Percentiles rank a stretch among this genome's conserved stretches.
Evolutionary conservation across 371 early-diverging fungal species (phyloP).

Genomic region (Mucor velutinosus): DNA sequence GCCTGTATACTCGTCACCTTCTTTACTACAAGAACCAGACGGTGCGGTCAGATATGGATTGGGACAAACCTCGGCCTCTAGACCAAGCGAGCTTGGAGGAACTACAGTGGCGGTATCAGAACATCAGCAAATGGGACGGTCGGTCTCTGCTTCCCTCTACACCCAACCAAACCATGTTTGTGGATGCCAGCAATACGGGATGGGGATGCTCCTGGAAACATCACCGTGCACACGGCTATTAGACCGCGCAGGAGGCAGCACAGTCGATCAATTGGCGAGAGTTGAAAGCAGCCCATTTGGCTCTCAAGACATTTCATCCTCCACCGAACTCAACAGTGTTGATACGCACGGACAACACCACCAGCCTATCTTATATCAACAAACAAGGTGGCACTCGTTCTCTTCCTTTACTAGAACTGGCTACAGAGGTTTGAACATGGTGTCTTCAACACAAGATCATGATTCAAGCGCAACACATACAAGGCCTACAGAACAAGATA

Average conservation of each 20-base stretch:
- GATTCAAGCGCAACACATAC: slow-evolving; percentile 25
- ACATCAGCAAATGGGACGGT: slow-evolving; percentile 15
- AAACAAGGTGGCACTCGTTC: too few relatives aligned
- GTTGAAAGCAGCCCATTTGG: background rate
- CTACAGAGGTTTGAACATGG: too few relatives aligned
- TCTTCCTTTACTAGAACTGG: too few relatives aligned
- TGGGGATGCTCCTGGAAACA: slow-evolving; percentile 16
- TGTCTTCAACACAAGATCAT: too few relatives aligned
- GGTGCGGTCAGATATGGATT: background rate
- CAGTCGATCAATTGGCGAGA: slow-evolving; percentile 30
- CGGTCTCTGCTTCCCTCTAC: slow-evolving; percentile 8
- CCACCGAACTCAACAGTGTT: too few relatives aligned
- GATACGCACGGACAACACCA: too few relatives aligned
- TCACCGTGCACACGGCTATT: slow-evolving; percentile 11
- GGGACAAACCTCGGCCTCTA: background rate
- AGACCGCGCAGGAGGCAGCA: slow-evolving; percentile 9
- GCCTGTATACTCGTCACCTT: slow-evolving; percentile 14
- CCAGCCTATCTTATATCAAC: too few relatives aligned
- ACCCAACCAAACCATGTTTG: background rate
- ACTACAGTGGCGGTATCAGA: slow-evolving; percentile 9
- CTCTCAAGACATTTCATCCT: background rate
- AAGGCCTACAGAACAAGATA: slow-evolving; percentile 17
- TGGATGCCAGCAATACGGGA: too few relatives aligned
- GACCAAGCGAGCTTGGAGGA: background rate
- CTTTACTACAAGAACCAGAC: background rate